Conservation (phyloP, 2,329 filamentous ascomycete species). For the Didymella exigua region DNA sequence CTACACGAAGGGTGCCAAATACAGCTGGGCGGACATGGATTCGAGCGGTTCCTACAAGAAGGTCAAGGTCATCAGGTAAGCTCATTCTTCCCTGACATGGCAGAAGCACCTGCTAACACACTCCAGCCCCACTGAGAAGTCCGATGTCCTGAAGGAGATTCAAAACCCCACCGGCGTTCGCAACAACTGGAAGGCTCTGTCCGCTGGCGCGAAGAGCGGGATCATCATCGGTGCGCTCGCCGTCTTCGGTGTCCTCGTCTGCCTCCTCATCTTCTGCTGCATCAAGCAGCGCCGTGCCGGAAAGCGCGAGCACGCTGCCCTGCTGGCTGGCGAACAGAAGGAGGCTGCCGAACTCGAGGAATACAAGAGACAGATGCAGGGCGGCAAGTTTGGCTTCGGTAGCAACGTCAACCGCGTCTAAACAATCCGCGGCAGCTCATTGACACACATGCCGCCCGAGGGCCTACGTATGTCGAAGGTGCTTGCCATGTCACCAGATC, state of each 20-base stretch:
- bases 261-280: conserved; percentile 45
- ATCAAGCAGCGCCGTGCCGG: conserved; percentile 48
- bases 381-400: conserved; percentile 31
- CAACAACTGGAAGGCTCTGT: conserved; percentile 44
- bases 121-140: conserved; percentile 29
- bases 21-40: conserved; percentile 62
- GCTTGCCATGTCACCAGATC: neutral
- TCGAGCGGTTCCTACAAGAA: conserved; percentile 63
- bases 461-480: neutral
- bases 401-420: conserved; percentile 20
- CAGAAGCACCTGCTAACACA: neutral
- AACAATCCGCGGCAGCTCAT: neutral
- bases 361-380: conserved; percentile 40
- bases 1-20: conserved; percentile 66
- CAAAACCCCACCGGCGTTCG: conserved; percentile 43
- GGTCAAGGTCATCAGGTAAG: conserved; percentile 55
- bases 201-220: conserved; percentile 41
- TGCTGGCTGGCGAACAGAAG: conserved; percentile 44
- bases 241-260: conserved; percentile 33
- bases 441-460: neutral
- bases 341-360: conserved; percentile 45
- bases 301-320: conserved; percentile 39
- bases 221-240: conserved; percentile 41
- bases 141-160: conserved; percentile 44
- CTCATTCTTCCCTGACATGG: neutral